phyloP scores from a whole-genome alignment of 2,329 filamentous ascomycete genomes.

The Orbilia javanica region DNA sequence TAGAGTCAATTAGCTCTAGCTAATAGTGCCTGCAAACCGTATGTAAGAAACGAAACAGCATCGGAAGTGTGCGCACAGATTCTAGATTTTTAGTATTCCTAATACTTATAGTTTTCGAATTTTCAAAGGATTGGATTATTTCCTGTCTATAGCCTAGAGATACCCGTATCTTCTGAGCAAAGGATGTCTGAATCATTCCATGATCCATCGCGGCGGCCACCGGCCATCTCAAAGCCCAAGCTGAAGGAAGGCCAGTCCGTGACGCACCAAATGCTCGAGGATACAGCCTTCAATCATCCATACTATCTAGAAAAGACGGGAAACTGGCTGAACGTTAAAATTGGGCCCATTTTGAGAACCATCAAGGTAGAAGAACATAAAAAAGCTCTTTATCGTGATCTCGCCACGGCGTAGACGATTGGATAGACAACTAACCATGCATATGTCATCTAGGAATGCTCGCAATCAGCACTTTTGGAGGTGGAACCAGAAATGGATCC shows the following conservation, averaged over 20 bases:
- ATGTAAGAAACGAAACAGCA: constrained; percentile 5
- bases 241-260: constrained; percentile 23
- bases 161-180: neutral
- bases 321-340: constrained; percentile 22
- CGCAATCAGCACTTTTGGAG: constrained; percentile 18
- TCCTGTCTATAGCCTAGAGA: neutral
- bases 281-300: constrained; percentile 11
- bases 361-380: constrained; percentile 24
- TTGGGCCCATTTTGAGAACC: constrained; percentile 21
- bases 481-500: constrained; percentile 17
- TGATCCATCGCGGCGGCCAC: constrained; percentile 18
- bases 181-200: constrained; percentile 18
- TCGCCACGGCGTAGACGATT: neutral
- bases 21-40: constrained; percentile 13
- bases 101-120: neutral
- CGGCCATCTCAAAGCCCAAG: constrained; percentile 24
- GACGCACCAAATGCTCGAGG: constrained; percentile 23
- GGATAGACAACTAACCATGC: constrained; percentile 8
- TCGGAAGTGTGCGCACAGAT: constrained; percentile 14
- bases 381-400: neutral
- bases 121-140: constrained; percentile 13
- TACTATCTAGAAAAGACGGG: constrained; percentile 31
- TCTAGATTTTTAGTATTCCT: constrained; percentile 10
- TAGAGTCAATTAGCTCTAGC: constrained; percentile 3
- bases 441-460: constrained; percentile 13